Evolutionary conservation across 345 rosid species (phyloP).

Genomic region (Corchorus capsularis): DNA sequence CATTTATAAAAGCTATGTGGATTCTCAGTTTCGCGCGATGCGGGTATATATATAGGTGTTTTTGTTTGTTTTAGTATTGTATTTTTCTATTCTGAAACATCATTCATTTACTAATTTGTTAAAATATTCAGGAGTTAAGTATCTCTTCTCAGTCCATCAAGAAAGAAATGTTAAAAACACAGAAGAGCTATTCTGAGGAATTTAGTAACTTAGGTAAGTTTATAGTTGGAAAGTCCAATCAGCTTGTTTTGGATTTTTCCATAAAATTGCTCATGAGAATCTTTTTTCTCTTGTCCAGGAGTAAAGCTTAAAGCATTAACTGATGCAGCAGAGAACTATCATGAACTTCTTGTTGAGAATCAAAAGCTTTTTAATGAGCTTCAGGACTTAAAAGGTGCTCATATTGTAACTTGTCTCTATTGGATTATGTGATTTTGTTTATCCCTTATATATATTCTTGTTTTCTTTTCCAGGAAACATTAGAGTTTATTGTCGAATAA

Average conservation of each 20-base stretch:
- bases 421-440: neutral
- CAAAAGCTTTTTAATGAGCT: slow-evolving; percentile 81
- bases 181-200: slow-evolving; percentile 52
- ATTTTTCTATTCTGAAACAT: slow-evolving; percentile 13
- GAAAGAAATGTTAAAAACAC: slow-evolving; percentile 56
- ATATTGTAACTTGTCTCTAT: neutral
- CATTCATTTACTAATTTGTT: slow-evolving; percentile 15
- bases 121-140: slow-evolving; percentile 59
- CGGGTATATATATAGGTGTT: slow-evolving; percentile 41
- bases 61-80: neutral
- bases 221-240: neutral
- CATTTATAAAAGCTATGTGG: slow-evolving; percentile 37
- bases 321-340: slow-evolving; percentile 69
- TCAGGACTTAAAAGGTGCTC: slow-evolving; percentile 86
- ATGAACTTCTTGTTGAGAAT: slow-evolving; percentile 77
- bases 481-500: slow-evolving; percentile 80
- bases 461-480: slow-evolving; percentile 69
- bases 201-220: slow-evolving; percentile 59
- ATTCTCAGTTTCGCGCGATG: slow-evolving; percentile 55
- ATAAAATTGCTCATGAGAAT: slow-evolving; percentile 5
- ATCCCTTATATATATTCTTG: neutral
- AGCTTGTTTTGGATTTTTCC: slow-evolving; percentile 1
- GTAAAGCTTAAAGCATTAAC: slow-evolving; percentile 50
- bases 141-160: slow-evolving; percentile 57
- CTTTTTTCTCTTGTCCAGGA: slow-evolving; percentile 43